phyloP scores from a whole-genome alignment of 148 eudicot species.

The Suaeda aralocaspica region DNA sequence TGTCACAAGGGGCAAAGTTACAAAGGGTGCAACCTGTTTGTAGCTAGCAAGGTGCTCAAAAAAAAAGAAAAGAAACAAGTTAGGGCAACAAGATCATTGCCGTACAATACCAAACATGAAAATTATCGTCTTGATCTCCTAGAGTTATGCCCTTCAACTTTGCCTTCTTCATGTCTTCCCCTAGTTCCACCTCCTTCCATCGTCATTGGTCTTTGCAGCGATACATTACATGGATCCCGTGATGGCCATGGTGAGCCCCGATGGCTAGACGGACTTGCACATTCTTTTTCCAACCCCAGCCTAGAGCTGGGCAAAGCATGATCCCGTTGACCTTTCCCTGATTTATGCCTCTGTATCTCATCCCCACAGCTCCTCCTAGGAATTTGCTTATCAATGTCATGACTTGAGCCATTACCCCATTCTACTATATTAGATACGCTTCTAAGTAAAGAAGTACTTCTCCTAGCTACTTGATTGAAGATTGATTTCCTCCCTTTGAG shows the following conservation, averaged over 20 bases:
- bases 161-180: conserved; percentile 17
- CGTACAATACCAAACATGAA: not conserved
- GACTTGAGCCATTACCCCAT: conserved; percentile 37
- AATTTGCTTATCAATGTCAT: conserved; percentile 39
- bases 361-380: conserved; percentile 50
- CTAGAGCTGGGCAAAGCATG: conserved; percentile 49
- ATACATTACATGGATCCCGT: conserved; percentile 27
- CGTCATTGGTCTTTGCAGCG: conserved; percentile 20
- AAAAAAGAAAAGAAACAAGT: not conserved
- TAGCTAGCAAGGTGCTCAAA: not conserved
- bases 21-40: not conserved
- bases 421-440: conserved; percentile 60
- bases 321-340: conserved; percentile 42
- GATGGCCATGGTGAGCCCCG: conserved; percentile 39
- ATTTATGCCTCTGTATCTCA: conserved; percentile 37
- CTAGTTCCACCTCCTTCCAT: conserved; percentile 22
- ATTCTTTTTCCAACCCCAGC: conserved; percentile 32
- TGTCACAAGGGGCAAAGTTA: not conserved
- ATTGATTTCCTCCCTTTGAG: conserved; percentile 41
- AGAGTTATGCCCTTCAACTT: conserved; percentile 14
- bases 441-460: conserved; percentile 48
- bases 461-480: conserved; percentile 46
- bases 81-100: conserved; percentile 22
- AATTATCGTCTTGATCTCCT: conserved; percentile 35
- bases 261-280: conserved; percentile 34